Conservation (phyloP, 2,329 filamentous ascomycete species). For the Penicillium brasilianum region DNA sequence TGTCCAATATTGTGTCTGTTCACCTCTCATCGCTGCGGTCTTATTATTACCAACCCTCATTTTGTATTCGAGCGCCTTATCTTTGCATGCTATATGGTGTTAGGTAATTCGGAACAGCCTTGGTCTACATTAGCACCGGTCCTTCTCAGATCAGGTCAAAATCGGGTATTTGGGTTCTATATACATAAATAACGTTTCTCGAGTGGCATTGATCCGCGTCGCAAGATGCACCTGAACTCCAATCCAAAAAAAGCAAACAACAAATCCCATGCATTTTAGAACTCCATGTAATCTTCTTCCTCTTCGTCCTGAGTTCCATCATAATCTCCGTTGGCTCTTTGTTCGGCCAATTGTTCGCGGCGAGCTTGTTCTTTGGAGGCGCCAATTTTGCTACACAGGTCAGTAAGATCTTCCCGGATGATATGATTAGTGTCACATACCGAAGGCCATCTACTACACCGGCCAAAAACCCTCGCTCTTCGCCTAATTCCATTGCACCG, state of each 20-base stretch:
- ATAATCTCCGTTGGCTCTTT: constrained; percentile 59
- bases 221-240: constrained; percentile 35
- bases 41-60: constrained; percentile 13
- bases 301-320: constrained; percentile 55
- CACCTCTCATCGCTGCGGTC: constrained; percentile 3
- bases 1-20: constrained; percentile 3
- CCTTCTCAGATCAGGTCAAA: constrained; percentile 25
- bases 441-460: constrained; percentile 85
- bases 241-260: constrained; percentile 22
- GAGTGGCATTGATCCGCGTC: constrained; percentile 26
- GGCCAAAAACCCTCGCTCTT: constrained; percentile 80
- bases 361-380: constrained; percentile 77
- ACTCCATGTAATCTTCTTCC: constrained; percentile 56
- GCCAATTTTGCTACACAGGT: constrained; percentile 70
- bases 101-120: constrained; percentile 37
- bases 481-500: constrained; percentile 89
- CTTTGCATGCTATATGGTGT: constrained; percentile 42
- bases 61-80: constrained; percentile 28
- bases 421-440: constrained; percentile 38
- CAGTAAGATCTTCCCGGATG: background rate
- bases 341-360: constrained; percentile 76
- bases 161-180: constrained; percentile 43
- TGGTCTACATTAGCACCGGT: constrained; percentile 23
- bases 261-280: constrained; percentile 33
- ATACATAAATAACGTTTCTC: constrained; percentile 34